Base-by-base conservation (phyloP, 116 monocot genomes). In the Cymodocea nodosa region DNA sequence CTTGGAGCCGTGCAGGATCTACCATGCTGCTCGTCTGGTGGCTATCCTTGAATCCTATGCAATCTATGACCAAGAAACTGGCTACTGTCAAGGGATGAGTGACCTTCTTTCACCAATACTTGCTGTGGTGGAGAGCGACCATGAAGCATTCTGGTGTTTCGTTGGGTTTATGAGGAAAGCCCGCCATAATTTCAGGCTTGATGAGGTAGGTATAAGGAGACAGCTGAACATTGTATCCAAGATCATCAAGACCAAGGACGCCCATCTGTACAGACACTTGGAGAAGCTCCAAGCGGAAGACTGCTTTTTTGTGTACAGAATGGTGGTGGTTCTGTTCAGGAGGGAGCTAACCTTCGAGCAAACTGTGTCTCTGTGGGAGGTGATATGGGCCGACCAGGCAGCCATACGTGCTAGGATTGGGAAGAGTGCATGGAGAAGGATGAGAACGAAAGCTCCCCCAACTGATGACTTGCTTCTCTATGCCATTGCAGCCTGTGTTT, bases 81-180 rank as follows among this genome's bases (percentile, higher is more conserved):
- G 75, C 14, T 76, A 76, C 61, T 76, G 75, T 34, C 75, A 76
- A 34, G 75, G 75, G 49, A 76, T 76, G 75, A 70, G 68, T 14
- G 75, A 76, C 55, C 64, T 76, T 15, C 75, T 76, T 23, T 70
- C 75, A 4, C 75, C 70, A 6, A 76, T 76, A 56, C n/a, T 70
- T 55, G 70, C 75, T 10, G 70, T 76, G 50, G 16, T 76, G 19
- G 70, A 76, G 20, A 69, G 70, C 2, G 70, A 76, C 40, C 18
- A 55, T 24, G 57, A 64, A 23, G 75, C 75, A 50, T 76, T 76
- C 63, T 76, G 75, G 75, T 76, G 75, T 48, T 76, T 76, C 64
- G 75, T 70, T 18, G 75, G 49, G 15, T 76, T 76, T 36, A 76
- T 76, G 75, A 69, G 35, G 49, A 69, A 64, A 56, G 75, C 75